Evolutionary conservation across 192 early-diverging fungal species (phyloP).

Genomic region (Linnemannia hyalina): DNA sequence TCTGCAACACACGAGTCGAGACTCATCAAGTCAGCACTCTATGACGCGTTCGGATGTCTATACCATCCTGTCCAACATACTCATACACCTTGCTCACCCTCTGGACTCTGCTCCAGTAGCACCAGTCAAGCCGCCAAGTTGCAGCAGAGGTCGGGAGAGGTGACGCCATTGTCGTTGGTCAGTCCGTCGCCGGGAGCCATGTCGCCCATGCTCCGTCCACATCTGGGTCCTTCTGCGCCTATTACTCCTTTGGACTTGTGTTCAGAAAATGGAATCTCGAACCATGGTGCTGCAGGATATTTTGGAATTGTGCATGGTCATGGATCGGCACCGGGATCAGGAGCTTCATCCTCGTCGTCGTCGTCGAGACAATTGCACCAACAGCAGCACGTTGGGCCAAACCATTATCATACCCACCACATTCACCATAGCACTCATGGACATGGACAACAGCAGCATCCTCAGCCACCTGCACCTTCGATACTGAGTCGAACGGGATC

Average conservation of each 20-base stretch:
- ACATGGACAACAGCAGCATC: neutral
- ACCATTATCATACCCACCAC: constrained; percentile 13
- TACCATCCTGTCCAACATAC: constrained; percentile 46
- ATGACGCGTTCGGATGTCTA: constrained; percentile 49
- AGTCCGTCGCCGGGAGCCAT: constrained; percentile 25
- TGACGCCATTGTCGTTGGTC: constrained; percentile 15
- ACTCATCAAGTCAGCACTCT: constrained; percentile 29
- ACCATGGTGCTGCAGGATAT: neutral
- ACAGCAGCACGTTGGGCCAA: neutral
- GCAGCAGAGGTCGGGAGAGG: constrained; percentile 21
- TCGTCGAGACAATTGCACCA: neutral
- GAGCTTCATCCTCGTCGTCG: neutral
- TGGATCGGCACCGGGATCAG: neutral
- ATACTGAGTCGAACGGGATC: neutral
- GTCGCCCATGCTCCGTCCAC: constrained; percentile 44
- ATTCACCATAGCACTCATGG: neutral
- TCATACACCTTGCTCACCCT: constrained; percentile 15
- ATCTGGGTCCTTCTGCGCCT: constrained; percentile 36
- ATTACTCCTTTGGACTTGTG: constrained; percentile 46
- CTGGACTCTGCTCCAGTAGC: neutral
- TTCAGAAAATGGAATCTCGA: constrained; percentile 8
- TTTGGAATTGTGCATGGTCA: neutral
- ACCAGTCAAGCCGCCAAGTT: neutral
- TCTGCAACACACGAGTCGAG: constrained; percentile 38
- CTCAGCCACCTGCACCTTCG: neutral